These are phyloP conservation scores for Pseudogymnoascus sp. DNA, from an alignment of 2,329 filamentous ascomycete genomes.

Conservation along the genomic window DNA sequence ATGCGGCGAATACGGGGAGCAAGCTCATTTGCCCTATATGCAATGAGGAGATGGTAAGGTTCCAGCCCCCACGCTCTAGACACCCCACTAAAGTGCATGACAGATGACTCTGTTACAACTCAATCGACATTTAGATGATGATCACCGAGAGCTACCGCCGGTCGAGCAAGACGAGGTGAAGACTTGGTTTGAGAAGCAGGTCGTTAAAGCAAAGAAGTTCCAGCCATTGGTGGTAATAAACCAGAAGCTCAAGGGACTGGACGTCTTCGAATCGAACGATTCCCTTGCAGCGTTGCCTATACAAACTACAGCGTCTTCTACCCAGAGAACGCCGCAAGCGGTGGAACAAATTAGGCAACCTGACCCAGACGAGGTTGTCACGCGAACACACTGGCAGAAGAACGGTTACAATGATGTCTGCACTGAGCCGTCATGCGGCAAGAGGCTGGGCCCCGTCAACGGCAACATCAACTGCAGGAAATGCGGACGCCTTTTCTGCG, in stretches of 20 bases:
- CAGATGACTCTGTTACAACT: constrained; percentile 87
- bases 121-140: constrained; percentile 73
- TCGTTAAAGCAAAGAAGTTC: constrained; percentile 68
- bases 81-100: not conserved
- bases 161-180: constrained; percentile 70
- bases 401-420: constrained; percentile 68
- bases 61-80: constrained; percentile 6
- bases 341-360: constrained; percentile 18
- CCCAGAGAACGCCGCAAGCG: constrained; percentile 23
- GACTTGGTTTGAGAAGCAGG: constrained; percentile 70
- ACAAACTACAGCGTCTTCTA: constrained; percentile 29
- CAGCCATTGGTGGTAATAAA: constrained; percentile 67
- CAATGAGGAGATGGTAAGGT: constrained; percentile 85
- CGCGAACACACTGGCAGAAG: constrained; percentile 81
- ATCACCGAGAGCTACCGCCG: constrained; percentile 64
- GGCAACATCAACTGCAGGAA: constrained; percentile 89
- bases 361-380: constrained; percentile 88
- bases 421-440: constrained; percentile 79
- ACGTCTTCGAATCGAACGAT: constrained; percentile 70
- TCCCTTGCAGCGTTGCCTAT: constrained; percentile 32
- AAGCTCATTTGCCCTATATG: constrained; percentile 94
- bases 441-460: constrained; percentile 68
- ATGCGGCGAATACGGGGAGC: constrained; percentile 46
- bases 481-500: constrained; percentile 89
- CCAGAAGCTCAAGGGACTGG: constrained; percentile 67